phyloP scores from a whole-genome alignment of 106 monocot genomes.

The Dactylorhiza incarnata region DNA sequence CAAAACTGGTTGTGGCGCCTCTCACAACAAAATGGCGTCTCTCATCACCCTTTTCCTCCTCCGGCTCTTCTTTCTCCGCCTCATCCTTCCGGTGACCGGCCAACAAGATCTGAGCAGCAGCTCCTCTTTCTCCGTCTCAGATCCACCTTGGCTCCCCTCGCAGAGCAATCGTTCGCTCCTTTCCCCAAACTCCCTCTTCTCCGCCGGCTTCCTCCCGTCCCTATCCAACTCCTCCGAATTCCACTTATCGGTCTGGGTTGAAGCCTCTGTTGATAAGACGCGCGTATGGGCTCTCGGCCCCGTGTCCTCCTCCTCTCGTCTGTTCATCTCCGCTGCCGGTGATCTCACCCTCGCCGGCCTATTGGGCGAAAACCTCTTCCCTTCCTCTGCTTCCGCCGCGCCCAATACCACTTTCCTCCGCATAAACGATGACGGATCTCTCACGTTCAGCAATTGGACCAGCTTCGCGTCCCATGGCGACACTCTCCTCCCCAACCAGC shows the following conservation, averaged over 20 bases:
- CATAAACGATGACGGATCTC: conserved; percentile 17
- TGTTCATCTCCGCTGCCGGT: conserved; percentile 26
- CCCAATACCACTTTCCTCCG: conserved; percentile 8
- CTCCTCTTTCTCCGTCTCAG: conserved; percentile 25
- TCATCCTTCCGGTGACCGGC: conserved; percentile 5
- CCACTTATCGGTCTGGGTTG: conserved; percentile 43
- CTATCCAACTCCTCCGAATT: neutral
- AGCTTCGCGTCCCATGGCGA: conserved; percentile 35
- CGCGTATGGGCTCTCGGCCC: conserved; percentile 28
- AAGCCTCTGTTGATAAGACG: neutral
- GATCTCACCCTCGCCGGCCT: conserved; percentile 21
- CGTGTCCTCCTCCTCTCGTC: neutral
- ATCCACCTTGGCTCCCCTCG: conserved; percentile 39
- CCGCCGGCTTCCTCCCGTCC: conserved; percentile 40
- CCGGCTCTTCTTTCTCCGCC: neutral
- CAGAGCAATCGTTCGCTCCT: conserved; percentile 26
- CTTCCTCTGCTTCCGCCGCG: neutral
- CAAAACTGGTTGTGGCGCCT: too few species aligned
- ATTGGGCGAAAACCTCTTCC: conserved; percentile 21
- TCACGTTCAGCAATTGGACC: conserved; percentile 29
- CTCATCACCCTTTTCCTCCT: neutral
- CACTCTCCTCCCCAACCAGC: conserved; percentile 47
- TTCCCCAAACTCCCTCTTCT: conserved; percentile 37
- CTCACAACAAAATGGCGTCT: neutral
- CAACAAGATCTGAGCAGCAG: neutral